Base-by-base conservation (phyloP, 2,329 filamentous ascomycete genomes). In the Microthyrium microscopicum region DNA sequence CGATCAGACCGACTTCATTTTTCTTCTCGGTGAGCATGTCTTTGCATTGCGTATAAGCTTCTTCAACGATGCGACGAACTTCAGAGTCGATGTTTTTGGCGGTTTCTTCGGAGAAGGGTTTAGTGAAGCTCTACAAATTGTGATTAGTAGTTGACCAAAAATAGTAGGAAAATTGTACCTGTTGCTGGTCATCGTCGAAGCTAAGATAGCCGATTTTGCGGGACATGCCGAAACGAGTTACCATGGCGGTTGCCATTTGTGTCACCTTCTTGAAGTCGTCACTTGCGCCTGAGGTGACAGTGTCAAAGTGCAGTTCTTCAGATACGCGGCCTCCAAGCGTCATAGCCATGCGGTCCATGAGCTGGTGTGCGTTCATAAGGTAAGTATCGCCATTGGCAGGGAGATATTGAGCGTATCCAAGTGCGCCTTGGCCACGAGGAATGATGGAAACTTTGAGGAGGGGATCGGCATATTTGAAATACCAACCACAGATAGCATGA, bases 321-420 rank as follows among this genome's bases (percentile, higher is more conserved):
- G 79, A 89, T 17, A 98, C 80, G 43, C 89, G 83, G 2, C 89
- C 89, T 45, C 85, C 89, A 35, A 98, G 75, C 3, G 87, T 94
- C 89, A 98, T 98, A 42, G 89, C 89, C 89, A 98, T 98, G 45
- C 89, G 84, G 55, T 98, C 89, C 82, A 95, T 93, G 26, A 98
- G 67, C 59, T 98, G 89, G 52, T 85, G 77, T 42, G 82, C 77
- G 50, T 78, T 93, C 85, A 98, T 89, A 42, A 98, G 70, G 55
- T 95, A 95, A 6, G 82, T 83, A 51, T 98, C 89, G 36, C 76
- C 75, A 16, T 9, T 11, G 3, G 77, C 68, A 1, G 89, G 89
- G n/a, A 98, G 69, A 54, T 95, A 95, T 56, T 98, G 89, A 2
- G 89, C 89, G 52, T 98, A 98, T 6, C 89, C 89, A 12, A 98